Conservation (phyloP, 2,329 filamentous ascomycete species). For the Alternaria arborescens region DNA sequence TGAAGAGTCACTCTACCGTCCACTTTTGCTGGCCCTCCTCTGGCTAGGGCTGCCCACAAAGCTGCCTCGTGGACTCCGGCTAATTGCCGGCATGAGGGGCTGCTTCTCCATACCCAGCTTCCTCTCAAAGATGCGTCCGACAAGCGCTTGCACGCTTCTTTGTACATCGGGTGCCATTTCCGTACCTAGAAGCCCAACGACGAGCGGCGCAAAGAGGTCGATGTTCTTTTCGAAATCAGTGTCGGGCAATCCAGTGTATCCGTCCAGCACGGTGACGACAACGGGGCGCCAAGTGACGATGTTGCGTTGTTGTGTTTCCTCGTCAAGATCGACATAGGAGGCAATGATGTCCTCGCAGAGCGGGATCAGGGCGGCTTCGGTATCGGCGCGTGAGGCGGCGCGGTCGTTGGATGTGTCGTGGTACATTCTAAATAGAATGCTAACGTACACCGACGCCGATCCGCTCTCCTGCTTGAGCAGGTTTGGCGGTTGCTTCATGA, state of each 20-base stretch:
- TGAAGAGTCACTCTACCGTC: slow-evolving; percentile 10
- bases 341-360: slow-evolving; percentile 94
- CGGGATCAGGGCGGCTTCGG: slow-evolving; percentile 90
- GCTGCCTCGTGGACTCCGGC: slow-evolving; percentile 34
- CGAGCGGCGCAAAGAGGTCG: slow-evolving; percentile 83
- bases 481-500: slow-evolving; percentile 99
- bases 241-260: slow-evolving; percentile 83
- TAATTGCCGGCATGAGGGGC: slow-evolving; percentile 33
- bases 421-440: slow-evolving; percentile 97
- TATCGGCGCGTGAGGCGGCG: slow-evolving; percentile 78
- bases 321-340: slow-evolving; percentile 84
- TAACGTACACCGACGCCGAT: slow-evolving; percentile 91
- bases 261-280: slow-evolving; percentile 95
- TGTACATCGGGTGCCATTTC: slow-evolving; percentile 85
- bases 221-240: slow-evolving; percentile 83
- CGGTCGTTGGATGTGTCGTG: slow-evolving; percentile 86
- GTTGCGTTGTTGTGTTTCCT: slow-evolving; percentile 96
- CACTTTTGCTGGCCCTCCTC: slow-evolving; percentile 19
- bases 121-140: slow-evolving; percentile 80
- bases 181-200: slow-evolving; percentile 81
- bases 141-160: slow-evolving; percentile 76
- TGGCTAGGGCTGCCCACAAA: slow-evolving; percentile 31
- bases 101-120: slow-evolving; percentile 34
- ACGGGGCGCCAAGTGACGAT: slow-evolving; percentile 97
- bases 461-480: slow-evolving; percentile 96